Evolutionary conservation across 352 stramenopile species (phyloP), one percentile per base, ranked within the genome.

Genomic region (Saprolegnia diclina): DNA sequence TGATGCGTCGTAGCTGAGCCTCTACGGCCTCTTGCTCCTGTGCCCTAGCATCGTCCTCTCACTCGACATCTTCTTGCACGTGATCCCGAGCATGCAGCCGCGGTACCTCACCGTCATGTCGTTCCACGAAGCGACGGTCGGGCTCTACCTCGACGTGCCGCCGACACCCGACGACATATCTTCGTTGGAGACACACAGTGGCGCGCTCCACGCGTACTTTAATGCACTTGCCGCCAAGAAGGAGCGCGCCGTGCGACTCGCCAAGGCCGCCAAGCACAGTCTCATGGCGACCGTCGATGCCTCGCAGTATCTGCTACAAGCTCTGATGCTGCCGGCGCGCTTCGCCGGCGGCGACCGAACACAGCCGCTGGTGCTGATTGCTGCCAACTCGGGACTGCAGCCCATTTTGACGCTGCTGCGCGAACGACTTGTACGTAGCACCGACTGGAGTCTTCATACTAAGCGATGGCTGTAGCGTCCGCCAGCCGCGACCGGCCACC

Each of bases 41-140:
- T 96, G 92, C 65, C 45, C 53, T 18, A 92, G 85, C 0, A 64
- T 96, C 19, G 72, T 81, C 22, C 24, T 92, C 9, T 77, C 84
- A 4, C 65, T 92, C 18, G 73, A 81, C 44, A 94, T 97, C 54
- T 76, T 99, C n/a, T 77, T 93, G 35, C 79, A 97, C 62, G 69
- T 98, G 22, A 88, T 97, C 55, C 97, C 96, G 21, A 91, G 90
- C 70, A 74, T 99, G 22, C 79, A 96, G 73, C 95, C 97, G 19
- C 89, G 97, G 9, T 98, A 98, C 75, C 99, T 99, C 79, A 99
- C 97, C 13, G 99, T 99, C 72, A 96, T 94, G 37, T 99, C 96
- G 4, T 99, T 91, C 13, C 92, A 90, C 48, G 79, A 87, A 44
- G 86, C 91, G 53, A 84, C 82, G 21, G 85, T 99, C 35, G 94